Evolutionary conservation across 176 grass and related monocot genomes (phyloP).

Genomic region (Oryza rufipogon): DNA sequence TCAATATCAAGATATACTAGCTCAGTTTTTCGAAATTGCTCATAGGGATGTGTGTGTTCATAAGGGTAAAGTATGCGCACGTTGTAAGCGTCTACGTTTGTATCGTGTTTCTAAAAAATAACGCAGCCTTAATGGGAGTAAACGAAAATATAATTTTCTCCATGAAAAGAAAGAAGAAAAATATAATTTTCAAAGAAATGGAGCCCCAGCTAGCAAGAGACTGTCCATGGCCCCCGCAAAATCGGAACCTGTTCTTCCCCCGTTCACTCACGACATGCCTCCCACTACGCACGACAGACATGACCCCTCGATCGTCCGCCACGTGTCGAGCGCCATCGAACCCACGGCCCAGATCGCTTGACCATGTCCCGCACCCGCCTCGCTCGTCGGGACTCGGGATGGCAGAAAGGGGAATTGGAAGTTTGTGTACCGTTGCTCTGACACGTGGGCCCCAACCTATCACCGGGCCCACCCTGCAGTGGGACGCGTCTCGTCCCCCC

Average conservation of each 20-base stretch:
- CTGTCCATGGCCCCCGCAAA: not conserved
- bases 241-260: not conserved
- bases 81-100: too few relatives aligned
- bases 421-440: not conserved
- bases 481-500: not conserved
- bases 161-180: too few relatives aligned
- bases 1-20: too few relatives aligned
- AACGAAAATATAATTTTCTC: too few relatives aligned
- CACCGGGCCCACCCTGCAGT: not conserved
- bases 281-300: not conserved
- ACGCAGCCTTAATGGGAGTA: too few relatives aligned
- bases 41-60: too few relatives aligned
- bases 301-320: not conserved
- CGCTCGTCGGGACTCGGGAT: not conserved
- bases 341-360: constrained; percentile 38
- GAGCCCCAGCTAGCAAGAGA: not conserved
- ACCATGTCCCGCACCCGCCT: constrained; percentile 24
- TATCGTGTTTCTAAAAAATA: too few relatives aligned
- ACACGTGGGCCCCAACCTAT: not conserved
- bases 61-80: too few relatives aligned
- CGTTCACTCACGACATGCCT: not conserved
- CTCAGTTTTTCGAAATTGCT: too few relatives aligned
- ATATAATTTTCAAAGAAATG: not conserved
- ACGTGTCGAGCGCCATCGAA: not conserved
- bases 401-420: constrained; percentile 11